Base-by-base conservation (phyloP, 495 filamentous ascomycete species). In the Xylaria grammica region DNA sequence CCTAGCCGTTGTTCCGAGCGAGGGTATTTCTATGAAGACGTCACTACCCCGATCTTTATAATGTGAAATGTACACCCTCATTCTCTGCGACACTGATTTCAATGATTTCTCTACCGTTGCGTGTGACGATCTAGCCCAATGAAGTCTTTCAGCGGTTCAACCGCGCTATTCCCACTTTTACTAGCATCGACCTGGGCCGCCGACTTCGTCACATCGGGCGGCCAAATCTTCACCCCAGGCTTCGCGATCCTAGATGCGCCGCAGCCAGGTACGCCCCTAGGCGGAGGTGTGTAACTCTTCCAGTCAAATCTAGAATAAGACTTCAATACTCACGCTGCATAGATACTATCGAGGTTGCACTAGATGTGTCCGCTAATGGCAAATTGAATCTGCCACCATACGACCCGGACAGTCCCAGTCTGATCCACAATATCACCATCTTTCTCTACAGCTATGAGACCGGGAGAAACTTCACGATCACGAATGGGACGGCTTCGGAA, bases 301-400 rank as follows among this genome's bases (percentile, higher is more conserved):
- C 45, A 44, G 20, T 9, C 11, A 36, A 56, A 63, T 46, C 27
- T 8, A 38, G 15, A 32, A 15, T 24, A 50, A 24, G 20, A 11
- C 32, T 13, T 57, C 57, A 60, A 46, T 62, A 7, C 63, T 60
- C 57, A 66, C 27, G 62, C 32, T 42, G 8, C 3, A 11, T 54
- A 87, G 85, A 89, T 60, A 81, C 76, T 40, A 82, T 91, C 27
- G 86, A 91, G 50, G 76, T 91, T 51, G 85, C 87, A 48, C 82
- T 91, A 49, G 87, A 91, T 69, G 84, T 90, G 40, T 85, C 85
- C 13, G 84, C 86, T 24, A 82, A 90, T 71, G 88, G 88, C 68
- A 78, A 84, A 50, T 76, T 91, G 32, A 78, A 77, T 4, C 78
- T 87, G 13, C 87, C 85, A n/a, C 85, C 83, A 0, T 84, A 85